Evolutionary conservation across 2,329 filamentous ascomycete genomes (phyloP).

Genomic region (Scorias spongiosa): DNA sequence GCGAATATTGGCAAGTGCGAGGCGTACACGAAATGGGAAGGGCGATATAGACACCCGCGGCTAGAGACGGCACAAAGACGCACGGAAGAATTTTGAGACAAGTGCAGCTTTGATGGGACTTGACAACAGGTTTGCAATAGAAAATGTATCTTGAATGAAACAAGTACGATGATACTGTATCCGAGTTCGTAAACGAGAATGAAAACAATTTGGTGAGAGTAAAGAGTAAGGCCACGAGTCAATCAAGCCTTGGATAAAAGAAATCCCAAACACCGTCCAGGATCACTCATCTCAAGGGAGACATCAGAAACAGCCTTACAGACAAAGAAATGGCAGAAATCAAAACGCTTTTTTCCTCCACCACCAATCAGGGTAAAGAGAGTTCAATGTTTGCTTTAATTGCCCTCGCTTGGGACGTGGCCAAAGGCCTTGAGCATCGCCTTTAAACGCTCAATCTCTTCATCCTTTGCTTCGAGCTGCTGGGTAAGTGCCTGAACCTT

Average conservation of each 20-base stretch:
- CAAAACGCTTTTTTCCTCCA: neutral
- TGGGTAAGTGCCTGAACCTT: conserved; percentile 41
- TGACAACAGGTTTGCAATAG: too few relatives aligned
- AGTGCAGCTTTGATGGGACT: too few relatives aligned
- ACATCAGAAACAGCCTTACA: neutral
- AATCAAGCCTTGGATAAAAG: neutral
- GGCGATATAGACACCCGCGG: too few relatives aligned
- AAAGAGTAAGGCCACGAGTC: neutral
- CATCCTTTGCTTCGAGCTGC: conserved; percentile 14
- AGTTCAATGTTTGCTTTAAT: neutral
- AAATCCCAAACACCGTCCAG: neutral
- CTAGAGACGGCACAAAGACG: too few relatives aligned
- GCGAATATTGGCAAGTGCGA: too few relatives aligned
- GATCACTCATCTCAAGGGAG: neutral
- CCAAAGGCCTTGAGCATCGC: neutral
- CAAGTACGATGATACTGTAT: too few relatives aligned
- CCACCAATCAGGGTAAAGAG: neutral
- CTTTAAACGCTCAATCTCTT: neutral
- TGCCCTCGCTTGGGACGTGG: neutral
- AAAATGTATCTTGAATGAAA: too few relatives aligned
- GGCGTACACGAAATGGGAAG: too few relatives aligned
- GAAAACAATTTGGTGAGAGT: too few relatives aligned
- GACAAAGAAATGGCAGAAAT: neutral
- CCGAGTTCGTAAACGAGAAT: too few relatives aligned
- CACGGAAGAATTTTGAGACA: too few relatives aligned